Conservation (phyloP, 2,329 filamentous ascomycete genomes). For the Alternaria sp. region DNA sequence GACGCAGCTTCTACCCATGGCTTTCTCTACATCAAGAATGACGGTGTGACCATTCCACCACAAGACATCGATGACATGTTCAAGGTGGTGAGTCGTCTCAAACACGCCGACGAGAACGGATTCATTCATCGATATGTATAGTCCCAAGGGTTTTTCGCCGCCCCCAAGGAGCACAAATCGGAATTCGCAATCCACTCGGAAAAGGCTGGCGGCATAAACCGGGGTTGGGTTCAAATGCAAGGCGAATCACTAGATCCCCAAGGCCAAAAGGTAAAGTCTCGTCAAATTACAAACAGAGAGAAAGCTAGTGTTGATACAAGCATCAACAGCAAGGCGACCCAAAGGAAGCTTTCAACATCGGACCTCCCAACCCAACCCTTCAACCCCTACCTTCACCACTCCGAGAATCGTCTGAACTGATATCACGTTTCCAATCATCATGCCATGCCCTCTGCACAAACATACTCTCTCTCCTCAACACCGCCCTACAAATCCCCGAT, state of each 20-base stretch:
- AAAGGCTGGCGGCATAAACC: slow-evolving; percentile 68
- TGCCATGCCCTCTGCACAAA: slow-evolving; percentile 78
- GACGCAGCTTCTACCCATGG: slow-evolving; percentile 83
- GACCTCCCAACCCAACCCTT: slow-evolving; percentile 70
- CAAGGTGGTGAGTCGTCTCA: slow-evolving; percentile 65
- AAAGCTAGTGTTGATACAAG: not conserved
- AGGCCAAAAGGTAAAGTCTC: slow-evolving; percentile 71
- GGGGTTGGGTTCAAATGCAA: slow-evolving; percentile 89
- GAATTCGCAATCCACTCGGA: slow-evolving; percentile 75
- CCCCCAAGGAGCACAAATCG: slow-evolving; percentile 75
- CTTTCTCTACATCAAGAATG: slow-evolving; percentile 87
- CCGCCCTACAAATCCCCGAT: slow-evolving; percentile 69
- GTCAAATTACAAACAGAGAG: not conserved
- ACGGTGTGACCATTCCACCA: slow-evolving; percentile 71
- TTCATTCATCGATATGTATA: slow-evolving; percentile 42
- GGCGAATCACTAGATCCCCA: slow-evolving; percentile 86
- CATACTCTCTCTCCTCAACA: slow-evolving; percentile 78
- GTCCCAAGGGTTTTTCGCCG: slow-evolving; percentile 77
- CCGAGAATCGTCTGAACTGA: slow-evolving; percentile 63
- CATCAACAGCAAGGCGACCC: slow-evolving; percentile 74
- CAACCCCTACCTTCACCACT: slow-evolving; percentile 79
- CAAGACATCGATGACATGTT: slow-evolving; percentile 76
- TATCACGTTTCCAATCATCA: slow-evolving; percentile 71
- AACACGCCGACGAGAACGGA: not conserved
- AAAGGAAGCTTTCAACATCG: slow-evolving; percentile 88